Evolutionary conservation across 2,329 filamentous ascomycete species (phyloP).

Genomic region (Sclerotinia spermophila): DNA sequence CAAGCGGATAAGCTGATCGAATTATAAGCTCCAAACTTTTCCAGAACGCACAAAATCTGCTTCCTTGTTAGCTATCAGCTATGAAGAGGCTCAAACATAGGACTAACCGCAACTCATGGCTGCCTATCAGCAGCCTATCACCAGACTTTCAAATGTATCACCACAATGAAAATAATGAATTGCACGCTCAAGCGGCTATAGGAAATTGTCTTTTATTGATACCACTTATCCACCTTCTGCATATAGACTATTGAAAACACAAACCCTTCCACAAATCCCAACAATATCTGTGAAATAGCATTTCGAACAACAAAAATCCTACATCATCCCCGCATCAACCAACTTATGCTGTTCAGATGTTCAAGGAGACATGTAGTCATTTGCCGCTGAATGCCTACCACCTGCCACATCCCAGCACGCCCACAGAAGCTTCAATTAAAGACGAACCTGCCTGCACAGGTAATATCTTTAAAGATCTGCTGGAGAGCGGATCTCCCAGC

Average conservation of each 20-base stretch:
- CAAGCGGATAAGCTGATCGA: background rate
- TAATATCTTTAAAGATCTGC: background rate
- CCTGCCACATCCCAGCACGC: background rate
- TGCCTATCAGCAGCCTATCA: background rate
- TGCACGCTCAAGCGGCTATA: background rate
- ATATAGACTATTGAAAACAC: background rate
- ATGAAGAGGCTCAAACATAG: too few relatives aligned
- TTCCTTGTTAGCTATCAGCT: too few relatives aligned
- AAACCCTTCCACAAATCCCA: background rate
- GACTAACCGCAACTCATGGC: too few relatives aligned
- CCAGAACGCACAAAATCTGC: background rate
- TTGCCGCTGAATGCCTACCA: background rate
- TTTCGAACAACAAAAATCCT: too few relatives aligned
- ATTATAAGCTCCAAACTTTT: background rate
- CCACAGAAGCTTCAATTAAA: background rate
- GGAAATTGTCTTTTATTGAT: background rate
- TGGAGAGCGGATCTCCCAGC: background rate
- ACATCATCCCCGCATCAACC: background rate
- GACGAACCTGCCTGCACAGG: background rate
- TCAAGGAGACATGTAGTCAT: background rate
- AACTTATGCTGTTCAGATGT: background rate
- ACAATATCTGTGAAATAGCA: background rate
- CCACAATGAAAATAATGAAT: too few relatives aligned
- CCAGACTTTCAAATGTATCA: too few relatives aligned
- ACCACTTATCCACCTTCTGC: background rate